A percentile compares a stretch with the other conserved stretches of the same genome.
Evolutionary conservation across 2,329 filamentous ascomycete genomes (phyloP).

Genomic region (Akanthomyces muscarius): DNA sequence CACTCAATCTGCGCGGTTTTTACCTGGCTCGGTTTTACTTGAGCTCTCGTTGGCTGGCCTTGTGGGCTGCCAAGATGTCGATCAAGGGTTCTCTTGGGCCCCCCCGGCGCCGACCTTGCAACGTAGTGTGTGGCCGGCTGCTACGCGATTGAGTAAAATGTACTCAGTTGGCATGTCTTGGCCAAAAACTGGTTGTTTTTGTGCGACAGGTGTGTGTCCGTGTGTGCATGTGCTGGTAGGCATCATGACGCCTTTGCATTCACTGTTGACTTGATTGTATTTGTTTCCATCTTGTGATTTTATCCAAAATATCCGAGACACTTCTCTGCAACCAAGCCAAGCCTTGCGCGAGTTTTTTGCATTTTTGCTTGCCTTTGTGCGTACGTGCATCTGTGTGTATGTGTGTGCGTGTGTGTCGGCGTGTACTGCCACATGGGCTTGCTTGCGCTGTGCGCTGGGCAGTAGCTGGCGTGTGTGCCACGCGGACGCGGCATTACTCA

Average conservation of each 20-base stretch:
- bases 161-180: constrained; percentile 1
- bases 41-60: not conserved
- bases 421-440: not conserved
- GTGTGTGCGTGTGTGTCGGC: not conserved
- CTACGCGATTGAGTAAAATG: constrained; percentile 9
- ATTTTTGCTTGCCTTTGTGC: not conserved
- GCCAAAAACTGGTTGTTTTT: not conserved
- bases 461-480: not conserved
- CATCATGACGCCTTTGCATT: not conserved
- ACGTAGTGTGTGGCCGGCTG: not conserved
- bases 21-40: not conserved
- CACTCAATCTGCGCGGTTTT: not conserved
- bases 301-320: not conserved
- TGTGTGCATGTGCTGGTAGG: not conserved
- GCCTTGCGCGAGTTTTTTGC: not conserved
- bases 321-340: not conserved
- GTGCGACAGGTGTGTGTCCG: not conserved
- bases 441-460: not conserved
- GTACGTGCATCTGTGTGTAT: not conserved
- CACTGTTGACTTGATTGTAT: not conserved
- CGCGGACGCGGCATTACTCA: not conserved
- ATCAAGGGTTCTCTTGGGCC: constrained; percentile 17
- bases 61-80: constrained; percentile 14
- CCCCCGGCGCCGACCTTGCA: not conserved
- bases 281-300: not conserved